Conservation (phyloP, 106 monocot species). For the Dactylorhiza incarnata region DNA sequence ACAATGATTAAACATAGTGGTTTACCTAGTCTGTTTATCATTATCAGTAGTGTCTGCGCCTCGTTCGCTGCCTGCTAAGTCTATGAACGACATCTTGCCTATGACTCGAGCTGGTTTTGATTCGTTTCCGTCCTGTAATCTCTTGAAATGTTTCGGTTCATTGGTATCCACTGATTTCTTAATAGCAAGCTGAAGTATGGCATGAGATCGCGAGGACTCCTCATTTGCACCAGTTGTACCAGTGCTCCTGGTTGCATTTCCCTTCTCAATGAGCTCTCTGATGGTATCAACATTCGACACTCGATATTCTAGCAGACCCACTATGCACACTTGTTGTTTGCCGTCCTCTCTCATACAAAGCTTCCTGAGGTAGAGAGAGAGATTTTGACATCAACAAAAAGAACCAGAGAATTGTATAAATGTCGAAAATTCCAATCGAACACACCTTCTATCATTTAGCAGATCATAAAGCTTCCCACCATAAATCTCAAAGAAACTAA, state of each 20-base stretch:
- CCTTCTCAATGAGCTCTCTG: conserved; percentile 91
- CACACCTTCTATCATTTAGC: conserved; percentile 82
- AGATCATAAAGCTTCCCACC: conserved; percentile 98
- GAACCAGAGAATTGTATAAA: neutral
- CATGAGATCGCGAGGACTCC: conserved; percentile 95
- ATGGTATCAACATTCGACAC: conserved; percentile 92
- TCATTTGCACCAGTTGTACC: conserved; percentile 98
- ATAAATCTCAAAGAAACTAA: conserved; percentile 99
- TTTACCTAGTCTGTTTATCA: conserved; percentile 91
- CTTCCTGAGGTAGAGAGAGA: conserved; percentile 36
- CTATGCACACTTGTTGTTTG: conserved; percentile 94
- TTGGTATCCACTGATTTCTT: conserved; percentile 64
- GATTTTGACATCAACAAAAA: neutral
- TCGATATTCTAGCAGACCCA: conserved; percentile 92
- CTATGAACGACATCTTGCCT: conserved; percentile 98
- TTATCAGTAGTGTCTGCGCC: conserved; percentile 98
- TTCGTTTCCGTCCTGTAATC: conserved; percentile 39
- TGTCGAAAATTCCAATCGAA: neutral
- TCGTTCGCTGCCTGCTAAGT: conserved; percentile 97
- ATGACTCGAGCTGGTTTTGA: conserved; percentile 50
- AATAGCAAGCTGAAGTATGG: conserved; percentile 80
- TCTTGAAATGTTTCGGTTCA: conserved; percentile 30
- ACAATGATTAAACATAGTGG: neutral
- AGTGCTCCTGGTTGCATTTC: conserved; percentile 85
- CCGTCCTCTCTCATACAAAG: conserved; percentile 98